Evolutionary conservation across 352 stramenopile species (phyloP), one percentile per base, ranked within the genome.

Genomic region (Blastocystis sp.): DNA sequence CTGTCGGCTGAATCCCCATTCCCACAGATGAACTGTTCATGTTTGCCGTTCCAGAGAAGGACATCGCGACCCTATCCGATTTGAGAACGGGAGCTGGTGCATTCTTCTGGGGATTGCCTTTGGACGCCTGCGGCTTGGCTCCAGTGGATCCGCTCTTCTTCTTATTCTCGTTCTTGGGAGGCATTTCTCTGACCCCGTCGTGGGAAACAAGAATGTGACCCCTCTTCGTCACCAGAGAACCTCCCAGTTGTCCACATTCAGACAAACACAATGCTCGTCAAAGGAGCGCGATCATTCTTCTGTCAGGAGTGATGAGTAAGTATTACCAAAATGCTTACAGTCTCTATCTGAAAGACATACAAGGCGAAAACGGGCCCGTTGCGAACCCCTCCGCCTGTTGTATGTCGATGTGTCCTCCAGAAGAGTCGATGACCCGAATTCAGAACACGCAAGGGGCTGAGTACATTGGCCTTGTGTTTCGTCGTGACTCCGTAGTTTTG

Each of bases 1-100:
- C 13, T 19, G 41, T 55, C 2, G 62, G 35, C 2, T 33, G 24
- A 79, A 31, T 60, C 29, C 39, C 61, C 12, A 39, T 51, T 29
- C 31, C 3, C 10, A 33, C 19, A 10, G 39, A 45, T 79, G 24
- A 60, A 39, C 66, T 51, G 29, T 89, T 89, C 61, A 89, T 60
- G 67, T 89, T 77, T 4, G 79, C 79, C 9, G 29, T 80, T 55
- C 61, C 79, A 26, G 79, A 79, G 41, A 89, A 89, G 12, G 79
- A 89, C 35, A 89, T 62, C 59, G 41, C 63, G 60, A 89, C 60
- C 62, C 66, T 89, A 2, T 80, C 50, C 21, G 35, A 1, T 78
- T 89, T 85, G 19, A 85, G 51, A 2, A 55, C 16, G n/a, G 45
- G 26, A 59, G 55, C 4, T 51, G 21, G 51, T 2, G 12, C 45